Evolutionary conservation across 805 yeast genomes (phyloP).

Genomic region (Yarrowia sp.): DNA sequence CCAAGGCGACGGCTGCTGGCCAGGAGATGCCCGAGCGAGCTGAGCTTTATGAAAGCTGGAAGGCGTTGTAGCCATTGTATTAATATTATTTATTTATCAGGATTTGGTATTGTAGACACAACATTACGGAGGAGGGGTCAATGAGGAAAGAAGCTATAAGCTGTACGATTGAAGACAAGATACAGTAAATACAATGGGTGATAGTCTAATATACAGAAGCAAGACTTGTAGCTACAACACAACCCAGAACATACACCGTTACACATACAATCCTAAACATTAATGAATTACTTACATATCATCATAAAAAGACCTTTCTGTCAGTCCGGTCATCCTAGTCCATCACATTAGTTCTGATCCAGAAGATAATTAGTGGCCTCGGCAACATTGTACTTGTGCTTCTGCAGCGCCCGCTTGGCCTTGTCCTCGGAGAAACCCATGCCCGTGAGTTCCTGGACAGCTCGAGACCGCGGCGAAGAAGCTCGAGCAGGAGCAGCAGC

Average conservation of each 20-base stretch:
- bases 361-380: conserved; percentile 83
- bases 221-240: too few species aligned
- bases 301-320: conserved; percentile 3
- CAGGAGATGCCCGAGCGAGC: conserved; percentile 11
- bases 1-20: background rate
- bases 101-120: too few species aligned
- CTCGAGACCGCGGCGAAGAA: conserved; percentile 47
- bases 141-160: too few species aligned
- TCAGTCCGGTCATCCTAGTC: too few species aligned
- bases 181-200: too few species aligned
- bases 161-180: too few species aligned
- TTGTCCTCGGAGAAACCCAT: conserved; percentile 81
- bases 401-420: conserved; percentile 65
- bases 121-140: too few species aligned
- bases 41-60: conserved; percentile 1
- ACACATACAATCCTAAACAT: background rate
- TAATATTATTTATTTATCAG: conserved; percentile 1
- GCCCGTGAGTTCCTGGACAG: conserved; percentile 74
- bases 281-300: conserved; percentile 4
- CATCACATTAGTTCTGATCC: conserved; percentile 46
- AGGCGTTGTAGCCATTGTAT: background rate
- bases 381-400: conserved; percentile 70
- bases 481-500: conserved; percentile 29
- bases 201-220: too few species aligned
- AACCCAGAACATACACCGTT: too few species aligned